Evolutionary conservation across 768 basidiomycete genomes (phyloP), one percentile per base, ranked within the genome.

Genomic region (Aureoboletus auriporus): DNA sequence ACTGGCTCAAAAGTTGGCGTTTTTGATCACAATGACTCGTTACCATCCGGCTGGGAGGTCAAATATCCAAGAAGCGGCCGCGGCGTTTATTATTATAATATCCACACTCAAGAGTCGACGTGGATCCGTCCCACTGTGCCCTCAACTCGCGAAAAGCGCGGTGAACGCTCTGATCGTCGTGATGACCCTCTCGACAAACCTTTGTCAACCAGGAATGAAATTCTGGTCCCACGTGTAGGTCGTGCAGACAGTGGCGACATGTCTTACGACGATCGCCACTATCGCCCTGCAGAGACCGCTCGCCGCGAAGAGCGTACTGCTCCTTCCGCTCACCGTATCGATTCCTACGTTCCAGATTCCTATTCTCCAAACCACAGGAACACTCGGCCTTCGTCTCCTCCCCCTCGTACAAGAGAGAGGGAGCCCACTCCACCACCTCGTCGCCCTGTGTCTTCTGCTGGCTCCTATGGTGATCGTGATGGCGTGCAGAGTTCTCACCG

Each of bases 41-140:
- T 84, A 26, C 82, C 83, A 14, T 72, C 75, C 23, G 75, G 75
- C 46, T 84, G 84, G 84, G 84, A 86, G 67, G 53, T 72, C 50
- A 76, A 80, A 52, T 59, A 71, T 50, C 72, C 83, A 30, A 69
- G 79, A 52, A 75, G 63, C 43, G 77, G 75, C 9, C 67, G 67
- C 14, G 72, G 74, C 16, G 58, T 63, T 5, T 84, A 85, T 55
- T 84, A 79, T 55, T 83, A 80, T 55, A 84, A 85, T 54, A 58
- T 61, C 39, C 72, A 71, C 52, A 83, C 82, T 6, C 63, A 76
- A 42, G 69, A 78, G 60, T 77, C 78, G 17, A 80, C 78, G 4
- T 85, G 85, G 84, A 69, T 64, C 39, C 71, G 71, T 49, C 83
- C 82, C 48, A 69, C 70, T 58, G 67, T 61, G 55, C 55, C 58